Evolutionary conservation across 768 basidiomycete species (phyloP).

Genomic region (Antrodiella citrinella): DNA sequence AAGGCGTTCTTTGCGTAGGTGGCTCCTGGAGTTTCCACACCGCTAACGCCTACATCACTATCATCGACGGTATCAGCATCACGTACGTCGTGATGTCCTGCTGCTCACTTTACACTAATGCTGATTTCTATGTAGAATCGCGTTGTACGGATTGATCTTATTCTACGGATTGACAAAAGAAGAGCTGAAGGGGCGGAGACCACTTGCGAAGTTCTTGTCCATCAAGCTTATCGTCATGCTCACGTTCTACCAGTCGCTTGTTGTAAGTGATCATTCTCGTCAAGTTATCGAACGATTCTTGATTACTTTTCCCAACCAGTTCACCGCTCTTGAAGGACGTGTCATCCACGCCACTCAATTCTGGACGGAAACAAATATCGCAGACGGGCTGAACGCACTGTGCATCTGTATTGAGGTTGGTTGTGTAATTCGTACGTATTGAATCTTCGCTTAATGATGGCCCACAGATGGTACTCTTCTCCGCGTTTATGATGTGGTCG

Average conservation of each 20-base stretch:
- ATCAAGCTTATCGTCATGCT: conserved; percentile 87
- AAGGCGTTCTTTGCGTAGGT: conserved; percentile 60
- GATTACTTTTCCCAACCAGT: conserved; percentile 34
- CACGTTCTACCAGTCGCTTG: conserved; percentile 80
- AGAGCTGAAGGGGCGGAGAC: conserved; percentile 68
- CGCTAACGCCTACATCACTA: conserved; percentile 64
- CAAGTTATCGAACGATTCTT: not conserved
- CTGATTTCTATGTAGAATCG: conserved; percentile 39
- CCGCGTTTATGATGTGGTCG: conserved; percentile 75
- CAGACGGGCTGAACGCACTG: conserved; percentile 77
- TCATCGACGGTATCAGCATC: conserved; percentile 75
- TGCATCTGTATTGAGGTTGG: conserved; percentile 75
- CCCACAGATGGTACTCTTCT: conserved; percentile 75
- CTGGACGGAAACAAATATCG: conserved; percentile 81
- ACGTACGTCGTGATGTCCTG: conserved; percentile 34
- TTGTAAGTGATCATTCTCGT: conserved; percentile 34
- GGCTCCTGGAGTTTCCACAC: conserved; percentile 50
- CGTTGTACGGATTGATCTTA: conserved; percentile 76
- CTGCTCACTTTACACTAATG: not conserved
- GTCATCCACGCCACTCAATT: conserved; percentile 70
- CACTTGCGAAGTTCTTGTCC: conserved; percentile 76
- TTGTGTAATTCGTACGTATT: conserved; percentile 7
- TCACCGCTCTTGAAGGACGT: conserved; percentile 53
- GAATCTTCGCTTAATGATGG: not conserved
- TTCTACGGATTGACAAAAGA: conserved; percentile 79